Evolutionary conservation across 352 stramenopile genomes (phyloP).

Genomic region (Phytophthora litchii): DNA sequence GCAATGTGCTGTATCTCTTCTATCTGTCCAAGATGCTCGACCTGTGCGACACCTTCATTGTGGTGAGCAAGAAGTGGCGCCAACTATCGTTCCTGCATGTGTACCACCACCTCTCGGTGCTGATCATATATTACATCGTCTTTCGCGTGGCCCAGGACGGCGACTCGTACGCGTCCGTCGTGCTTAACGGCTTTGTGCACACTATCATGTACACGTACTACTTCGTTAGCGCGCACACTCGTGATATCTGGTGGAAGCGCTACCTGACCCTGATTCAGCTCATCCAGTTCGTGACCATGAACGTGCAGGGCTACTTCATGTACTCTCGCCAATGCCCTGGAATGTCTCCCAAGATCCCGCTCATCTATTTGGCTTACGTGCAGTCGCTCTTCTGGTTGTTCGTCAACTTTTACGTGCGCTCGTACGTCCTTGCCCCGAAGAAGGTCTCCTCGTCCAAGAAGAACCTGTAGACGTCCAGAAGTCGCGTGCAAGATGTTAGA

Average conservation of each 20-base stretch:
- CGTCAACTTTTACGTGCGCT: slow-evolving; percentile 94
- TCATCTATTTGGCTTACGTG: slow-evolving; percentile 94
- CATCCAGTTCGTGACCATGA: slow-evolving; percentile 90
- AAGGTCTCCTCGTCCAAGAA: slow-evolving; percentile 33
- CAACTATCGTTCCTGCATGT: slow-evolving; percentile 96
- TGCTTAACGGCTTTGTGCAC: slow-evolving; percentile 97
- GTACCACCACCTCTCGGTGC: slow-evolving; percentile 97
- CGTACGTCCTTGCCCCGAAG: slow-evolving; percentile 68
- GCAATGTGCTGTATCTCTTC: slow-evolving; percentile 95
- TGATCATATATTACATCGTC: slow-evolving; percentile 96
- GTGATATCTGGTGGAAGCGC: slow-evolving; percentile 97
- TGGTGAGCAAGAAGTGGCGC: slow-evolving; percentile 96
- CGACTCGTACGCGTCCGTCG: slow-evolving; percentile 95
- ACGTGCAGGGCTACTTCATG: slow-evolving; percentile 61
- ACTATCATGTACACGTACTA: slow-evolving; percentile 99
- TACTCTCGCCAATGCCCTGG: slow-evolving; percentile 86
- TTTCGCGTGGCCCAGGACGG: slow-evolving; percentile 93
- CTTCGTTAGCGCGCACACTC: slow-evolving; percentile 96
- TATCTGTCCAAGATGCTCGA: slow-evolving; percentile 95
- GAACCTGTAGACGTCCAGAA: slow-evolving; percentile 12
- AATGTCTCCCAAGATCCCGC: slow-evolving; percentile 63
- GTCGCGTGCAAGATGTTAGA: slow-evolving; percentile 4
- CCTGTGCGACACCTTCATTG: slow-evolving; percentile 93
- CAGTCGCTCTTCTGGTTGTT: slow-evolving; percentile 95
- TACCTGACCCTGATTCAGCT: slow-evolving; percentile 95